Evolutionary conservation across 2,329 filamentous ascomycete genomes (phyloP).

Genomic region (Pseudogymnoascus sp.): DNA sequence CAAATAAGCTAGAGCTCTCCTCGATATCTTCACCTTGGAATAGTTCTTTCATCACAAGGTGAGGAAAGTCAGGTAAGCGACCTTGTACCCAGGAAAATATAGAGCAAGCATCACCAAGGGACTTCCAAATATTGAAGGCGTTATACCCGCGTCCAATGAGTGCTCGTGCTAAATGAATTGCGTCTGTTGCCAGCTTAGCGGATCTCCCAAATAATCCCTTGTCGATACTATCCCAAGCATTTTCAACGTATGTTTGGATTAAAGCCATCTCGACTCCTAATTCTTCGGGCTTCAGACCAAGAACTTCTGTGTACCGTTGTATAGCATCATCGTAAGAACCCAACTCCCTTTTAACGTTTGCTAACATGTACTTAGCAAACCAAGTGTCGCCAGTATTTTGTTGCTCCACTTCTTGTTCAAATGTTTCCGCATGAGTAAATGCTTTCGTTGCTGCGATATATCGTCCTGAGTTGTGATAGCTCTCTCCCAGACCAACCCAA

Average conservation of each 20-base stretch:
- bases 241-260: slow-evolving; percentile 81
- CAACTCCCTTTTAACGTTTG: slow-evolving; percentile 86
- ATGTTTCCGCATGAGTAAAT: slow-evolving; percentile 72
- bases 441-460: slow-evolving; percentile 92
- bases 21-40: slow-evolving; percentile 47
- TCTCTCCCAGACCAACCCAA: slow-evolving; percentile 94
- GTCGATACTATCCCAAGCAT: slow-evolving; percentile 66
- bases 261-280: slow-evolving; percentile 82
- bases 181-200: slow-evolving; percentile 59
- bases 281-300: slow-evolving; percentile 60
- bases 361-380: slow-evolving; percentile 96
- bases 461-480: slow-evolving; percentile 87
- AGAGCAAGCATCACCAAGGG: slow-evolving; percentile 78
- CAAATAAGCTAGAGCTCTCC: slow-evolving; percentile 52
- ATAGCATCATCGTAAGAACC: slow-evolving; percentile 85
- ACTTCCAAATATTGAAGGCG: slow-evolving; percentile 94
- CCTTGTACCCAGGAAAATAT: slow-evolving; percentile 74
- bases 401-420: slow-evolving; percentile 55
- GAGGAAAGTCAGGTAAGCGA: slow-evolving; percentile 55
- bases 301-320: slow-evolving; percentile 64
- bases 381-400: slow-evolving; percentile 63
- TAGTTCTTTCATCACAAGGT: slow-evolving; percentile 48
- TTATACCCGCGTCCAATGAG: slow-evolving; percentile 52
- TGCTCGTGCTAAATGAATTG: slow-evolving; percentile 58
- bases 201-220: slow-evolving; percentile 83